These are phyloP conservation scores for Clarireedia paspali DNA, from an alignment of 2,329 filamentous ascomycete genomes.

Conservation along the genomic window DNA sequence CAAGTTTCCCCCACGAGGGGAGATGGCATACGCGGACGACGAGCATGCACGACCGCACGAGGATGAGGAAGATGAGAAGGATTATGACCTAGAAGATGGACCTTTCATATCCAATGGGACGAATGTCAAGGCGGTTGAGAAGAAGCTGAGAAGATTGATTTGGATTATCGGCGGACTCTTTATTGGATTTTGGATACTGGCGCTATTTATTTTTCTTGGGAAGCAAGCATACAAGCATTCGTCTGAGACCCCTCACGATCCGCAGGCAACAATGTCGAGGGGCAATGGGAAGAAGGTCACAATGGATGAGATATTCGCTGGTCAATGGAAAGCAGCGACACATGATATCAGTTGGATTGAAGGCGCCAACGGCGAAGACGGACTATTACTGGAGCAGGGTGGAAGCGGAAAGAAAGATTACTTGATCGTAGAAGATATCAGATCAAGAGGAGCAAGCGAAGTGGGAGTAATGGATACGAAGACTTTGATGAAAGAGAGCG, in stretches of 20 bases:
- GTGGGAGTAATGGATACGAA: conserved; percentile 42
- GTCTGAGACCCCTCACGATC: conserved; percentile 59
- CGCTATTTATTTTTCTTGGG: conserved; percentile 58
- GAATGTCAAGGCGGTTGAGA: conserved; percentile 49
- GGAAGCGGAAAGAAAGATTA: conserved; percentile 56
- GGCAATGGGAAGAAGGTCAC: conserved; percentile 67
- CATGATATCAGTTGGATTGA: conserved; percentile 71
- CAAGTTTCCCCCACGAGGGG: conserved; percentile 21
- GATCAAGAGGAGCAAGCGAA: conserved; percentile 40
- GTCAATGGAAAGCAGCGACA: conserved; percentile 55
- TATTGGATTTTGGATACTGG: conserved; percentile 59
- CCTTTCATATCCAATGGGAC: conserved; percentile 29
- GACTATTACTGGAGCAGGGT: conserved; percentile 69
- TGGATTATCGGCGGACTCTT: conserved; percentile 55
- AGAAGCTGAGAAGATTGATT: conserved; percentile 47
- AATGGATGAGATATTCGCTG: conserved; percentile 60
- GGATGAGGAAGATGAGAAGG: conserved; percentile 29
- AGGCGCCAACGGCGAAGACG: conserved; percentile 70
- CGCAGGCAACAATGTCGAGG: conserved; percentile 51
- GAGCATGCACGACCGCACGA: conserved; percentile 15
- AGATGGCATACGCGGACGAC: conserved; percentile 24
- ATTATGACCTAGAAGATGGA: conserved; percentile 40
- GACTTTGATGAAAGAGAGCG: conserved; percentile 65
- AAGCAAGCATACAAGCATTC: conserved; percentile 58
- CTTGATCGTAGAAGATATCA: conserved; percentile 80